These are phyloP conservation scores for Cryptosporidium viatorum DNA, from an alignment of 169 alveolate genomes.

Conservation along the genomic window DNA sequence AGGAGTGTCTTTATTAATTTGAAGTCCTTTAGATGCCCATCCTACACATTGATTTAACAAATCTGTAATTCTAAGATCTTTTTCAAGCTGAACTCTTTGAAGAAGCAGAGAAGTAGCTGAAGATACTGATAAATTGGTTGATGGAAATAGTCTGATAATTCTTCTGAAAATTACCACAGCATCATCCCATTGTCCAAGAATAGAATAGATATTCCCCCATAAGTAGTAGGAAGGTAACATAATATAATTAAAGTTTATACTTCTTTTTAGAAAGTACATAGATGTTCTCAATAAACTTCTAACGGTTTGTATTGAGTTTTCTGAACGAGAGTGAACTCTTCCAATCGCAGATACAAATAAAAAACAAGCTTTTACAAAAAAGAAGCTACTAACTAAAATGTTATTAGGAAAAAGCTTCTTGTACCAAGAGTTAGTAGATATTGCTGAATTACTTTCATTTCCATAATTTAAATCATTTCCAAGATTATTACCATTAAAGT, in stretches of 20 bases:
- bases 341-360: constrained; percentile 48
- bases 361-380: constrained; percentile 42
- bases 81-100: constrained; percentile 60
- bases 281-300: constrained; percentile 51
- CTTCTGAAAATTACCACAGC: constrained; percentile 67
- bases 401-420: constrained; percentile 50
- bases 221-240: constrained; percentile 60
- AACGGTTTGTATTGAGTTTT: constrained; percentile 9
- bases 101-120: constrained; percentile 51
- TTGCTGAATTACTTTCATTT: neutral
- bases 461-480: constrained; percentile 5
- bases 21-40: constrained; percentile 55
- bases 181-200: constrained; percentile 68
- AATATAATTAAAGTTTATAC: constrained; percentile 42
- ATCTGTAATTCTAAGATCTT: constrained; percentile 24
- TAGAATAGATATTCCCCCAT: constrained; percentile 56
- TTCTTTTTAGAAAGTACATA: constrained; percentile 55
- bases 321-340: constrained; percentile 15
- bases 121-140: constrained; percentile 35
- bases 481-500: constrained; percentile 26
- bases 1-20: constrained; percentile 48
- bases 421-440: constrained; percentile 18
- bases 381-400: constrained; percentile 28
- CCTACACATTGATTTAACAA: constrained; percentile 37
- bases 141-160: constrained; percentile 46